A percentile compares a stretch with the other conserved stretches of the same genome.
Evolutionary conservation across 2,329 filamentous ascomycete genomes (phyloP).

Genomic region (Trichoderma sp.): DNA sequence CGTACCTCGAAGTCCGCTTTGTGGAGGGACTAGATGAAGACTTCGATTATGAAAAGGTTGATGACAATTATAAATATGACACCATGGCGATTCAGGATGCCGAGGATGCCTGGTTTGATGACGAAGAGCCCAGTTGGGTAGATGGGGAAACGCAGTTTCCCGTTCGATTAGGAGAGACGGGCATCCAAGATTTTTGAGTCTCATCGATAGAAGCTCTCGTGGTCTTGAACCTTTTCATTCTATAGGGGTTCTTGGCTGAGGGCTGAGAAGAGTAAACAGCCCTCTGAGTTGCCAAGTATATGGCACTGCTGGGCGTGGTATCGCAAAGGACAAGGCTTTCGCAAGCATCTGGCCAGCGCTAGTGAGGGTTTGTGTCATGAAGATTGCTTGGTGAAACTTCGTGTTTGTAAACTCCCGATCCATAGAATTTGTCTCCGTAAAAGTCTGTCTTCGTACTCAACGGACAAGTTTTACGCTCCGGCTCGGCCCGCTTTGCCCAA

Average conservation of each 20-base stretch:
- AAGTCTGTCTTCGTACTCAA: neutral
- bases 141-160: slow-evolving; percentile 34
- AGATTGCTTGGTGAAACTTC: neutral
- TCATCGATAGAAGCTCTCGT: neutral
- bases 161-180: slow-evolving; percentile 57
- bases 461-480: neutral
- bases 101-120: slow-evolving; percentile 77
- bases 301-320: neutral
- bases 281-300: neutral
- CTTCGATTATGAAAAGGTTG: slow-evolving; percentile 72
- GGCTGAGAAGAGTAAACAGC: neutral
- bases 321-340: neutral
- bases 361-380: neutral
- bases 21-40: slow-evolving; percentile 71
- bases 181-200: slow-evolving; percentile 66
- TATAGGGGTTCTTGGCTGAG: neutral
- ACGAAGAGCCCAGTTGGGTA: slow-evolving; percentile 69
- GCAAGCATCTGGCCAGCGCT: neutral
- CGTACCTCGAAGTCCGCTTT: slow-evolving; percentile 72
- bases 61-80: slow-evolving; percentile 70
- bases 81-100: slow-evolving; percentile 56
- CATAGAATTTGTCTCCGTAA: neutral
- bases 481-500: neutral
- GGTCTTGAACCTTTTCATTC: neutral
- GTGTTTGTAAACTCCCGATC: neutral